phyloP scores from a whole-genome alignment of 2,329 filamentous ascomycete species.

The Xylariomycetidae sp. region DNA sequence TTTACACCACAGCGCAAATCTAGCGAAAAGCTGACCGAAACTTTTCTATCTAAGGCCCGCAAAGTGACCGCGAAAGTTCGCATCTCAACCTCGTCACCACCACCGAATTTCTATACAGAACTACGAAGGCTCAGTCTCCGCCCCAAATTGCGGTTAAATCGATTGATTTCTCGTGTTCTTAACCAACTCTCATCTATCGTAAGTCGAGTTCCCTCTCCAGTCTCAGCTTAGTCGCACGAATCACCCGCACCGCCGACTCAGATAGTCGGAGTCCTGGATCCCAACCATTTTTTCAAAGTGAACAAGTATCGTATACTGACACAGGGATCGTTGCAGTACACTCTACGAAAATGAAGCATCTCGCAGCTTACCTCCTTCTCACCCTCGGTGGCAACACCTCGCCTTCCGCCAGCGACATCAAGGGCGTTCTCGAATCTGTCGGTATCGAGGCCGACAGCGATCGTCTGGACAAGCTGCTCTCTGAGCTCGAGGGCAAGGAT shows the following conservation, averaged over 20 bases:
- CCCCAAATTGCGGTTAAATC: conserved; percentile 95
- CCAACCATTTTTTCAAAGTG: too few species aligned
- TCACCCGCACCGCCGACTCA: too few species aligned
- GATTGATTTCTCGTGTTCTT: conserved; percentile 95
- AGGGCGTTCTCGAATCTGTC: conserved; percentile 83
- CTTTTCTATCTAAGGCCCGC: too few species aligned
- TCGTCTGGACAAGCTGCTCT: conserved; percentile 79
- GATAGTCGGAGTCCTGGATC: too few species aligned
- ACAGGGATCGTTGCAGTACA: too few species aligned
- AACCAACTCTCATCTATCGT: conserved; percentile 25
- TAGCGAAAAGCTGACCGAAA: too few species aligned
- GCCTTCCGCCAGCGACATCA: conserved; percentile 83
- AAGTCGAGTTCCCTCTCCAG: too few species aligned
- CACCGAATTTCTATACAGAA: conserved; percentile 48
- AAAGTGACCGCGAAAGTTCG: conserved; percentile 15
- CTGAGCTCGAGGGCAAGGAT: conserved; percentile 88
- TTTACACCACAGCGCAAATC: too few species aligned
- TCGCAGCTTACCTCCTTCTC: conserved; percentile 98
- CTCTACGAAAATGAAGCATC: conserved; percentile 91
- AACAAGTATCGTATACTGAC: too few species aligned
- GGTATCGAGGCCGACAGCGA: conserved; percentile 90
- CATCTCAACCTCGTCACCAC: conserved; percentile 27
- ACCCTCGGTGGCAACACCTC: conserved; percentile 86
- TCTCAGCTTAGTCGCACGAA: too few species aligned
- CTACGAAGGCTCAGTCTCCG: conserved; percentile 99